Base-by-base conservation (phyloP, 2,329 filamentous ascomycete species). In the Zymoseptoria brevis region DNA sequence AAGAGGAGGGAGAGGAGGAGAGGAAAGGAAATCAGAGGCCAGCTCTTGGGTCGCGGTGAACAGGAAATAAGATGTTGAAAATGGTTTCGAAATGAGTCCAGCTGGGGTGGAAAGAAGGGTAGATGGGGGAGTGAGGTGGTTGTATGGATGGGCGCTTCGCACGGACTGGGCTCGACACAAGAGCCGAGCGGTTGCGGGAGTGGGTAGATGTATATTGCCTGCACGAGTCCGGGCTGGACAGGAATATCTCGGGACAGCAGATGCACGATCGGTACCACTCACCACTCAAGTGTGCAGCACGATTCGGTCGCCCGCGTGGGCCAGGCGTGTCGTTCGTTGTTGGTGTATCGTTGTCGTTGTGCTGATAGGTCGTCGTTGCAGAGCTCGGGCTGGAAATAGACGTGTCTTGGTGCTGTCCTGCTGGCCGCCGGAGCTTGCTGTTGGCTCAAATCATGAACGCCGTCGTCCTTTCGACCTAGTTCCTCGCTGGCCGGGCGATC, bases 1-100 rank as follows among this genome's bases (percentile, higher is more conserved):
- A 6, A 5, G 22, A 24, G 22, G 35, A 45, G 69, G 62, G 67
- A 67, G 68, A 71, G 69, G 63, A 56, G 56, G 64, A 62, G 61
- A 56, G 61, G 67, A 64, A 68, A 69, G 64, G 50, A 57, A 58
- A 66, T 59, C 57, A 68, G 69, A 72, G 67, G 61, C 69, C 69
- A 68, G 69, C 69, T 70, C 69, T 66, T 63, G 50, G 65, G 54
- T 62, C 49, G 65, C 61, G 59, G 60, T 57, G 58, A 63, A 58
- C 64, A 62, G 60, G 55, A 60, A 56, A 24, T 45, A 59, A 53
- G 58, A 62, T 55, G 53, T 54, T 54, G 62, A 56, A 41, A 53
- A 51, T 30, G 35, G 24, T 55, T 60, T 60, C 21, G 21, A 56
- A 57, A 62, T 55, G 64, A 66, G 64, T 54, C 63, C 64, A 64